Conservation (phyloP, 192 early-diverging fungal species). For the Coemansia sp. region DNA sequence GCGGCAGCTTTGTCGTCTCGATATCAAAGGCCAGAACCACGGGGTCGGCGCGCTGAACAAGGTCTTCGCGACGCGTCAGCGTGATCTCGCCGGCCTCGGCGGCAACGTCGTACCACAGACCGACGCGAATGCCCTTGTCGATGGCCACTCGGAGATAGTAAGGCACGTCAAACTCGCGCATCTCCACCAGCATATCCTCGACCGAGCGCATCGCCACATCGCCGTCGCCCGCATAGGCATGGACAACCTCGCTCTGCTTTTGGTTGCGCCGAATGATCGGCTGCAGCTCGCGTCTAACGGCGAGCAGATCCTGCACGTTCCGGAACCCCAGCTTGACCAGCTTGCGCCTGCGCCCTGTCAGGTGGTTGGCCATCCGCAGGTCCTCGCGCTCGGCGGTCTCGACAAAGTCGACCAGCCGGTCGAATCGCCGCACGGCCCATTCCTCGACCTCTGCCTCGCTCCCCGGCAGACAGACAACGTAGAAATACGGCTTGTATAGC, state of each 20-base stretch:
- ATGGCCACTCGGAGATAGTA: slow-evolving; percentile 95
- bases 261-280: slow-evolving; percentile 69
- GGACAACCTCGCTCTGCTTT: slow-evolving; percentile 57
- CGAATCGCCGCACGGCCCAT: slow-evolving; percentile 69
- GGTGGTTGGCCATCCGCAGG: slow-evolving; percentile 86
- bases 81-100: slow-evolving; percentile 61
- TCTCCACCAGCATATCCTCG: slow-evolving; percentile 75
- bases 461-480: slow-evolving; percentile 73
- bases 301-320: slow-evolving; percentile 78
- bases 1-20: slow-evolving; percentile 94
- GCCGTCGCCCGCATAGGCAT: slow-evolving; percentile 64
- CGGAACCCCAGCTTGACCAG: slow-evolving; percentile 78
- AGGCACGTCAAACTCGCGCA: slow-evolving; percentile 96
- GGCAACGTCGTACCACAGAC: slow-evolving; percentile 87
- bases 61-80: slow-evolving; percentile 66
- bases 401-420: slow-evolving; percentile 63
- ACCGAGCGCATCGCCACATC: slow-evolving; percentile 22
- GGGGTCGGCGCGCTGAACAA: slow-evolving; percentile 90
- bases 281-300: slow-evolving; percentile 70
- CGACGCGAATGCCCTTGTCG: slow-evolving; percentile 90
- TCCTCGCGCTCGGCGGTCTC: slow-evolving; percentile 74
- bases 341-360: slow-evolving; percentile 66
- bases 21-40: slow-evolving; percentile 96
- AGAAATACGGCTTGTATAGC: slow-evolving; percentile 88
- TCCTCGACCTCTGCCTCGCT: slow-evolving; percentile 83